Base-by-base conservation (phyloP, 2,329 filamentous ascomycete species). In the Myriosclerotinia duriaeana region DNA sequence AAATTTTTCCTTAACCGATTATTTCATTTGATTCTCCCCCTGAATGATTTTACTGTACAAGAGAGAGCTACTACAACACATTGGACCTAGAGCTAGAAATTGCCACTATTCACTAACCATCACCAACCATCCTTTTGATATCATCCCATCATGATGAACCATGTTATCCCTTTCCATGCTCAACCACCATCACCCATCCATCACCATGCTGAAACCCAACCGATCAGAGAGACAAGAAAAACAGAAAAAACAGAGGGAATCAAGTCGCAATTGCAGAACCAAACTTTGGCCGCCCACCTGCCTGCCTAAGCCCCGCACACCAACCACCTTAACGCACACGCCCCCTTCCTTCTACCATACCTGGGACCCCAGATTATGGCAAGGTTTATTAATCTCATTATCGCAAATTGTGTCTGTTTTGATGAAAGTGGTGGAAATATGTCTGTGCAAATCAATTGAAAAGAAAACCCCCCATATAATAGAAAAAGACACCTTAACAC, bases 401-500 rank as follows among this genome's bases (percentile, higher is more conserved):
- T 71, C 54, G 64, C 68, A 66, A 64, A 65, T 66, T 42, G 68
- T 65, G 52, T 66, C 69, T 70, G 68, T 63, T 69, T 67, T 64
- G 42, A 42, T 63, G 44, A n/a, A 64, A 50, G 54, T 34, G 9
- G 15, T 26, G 53, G 11, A 50, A 58, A 42, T 30, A 30, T 12
- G 20, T 59, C 63, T 65, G 62, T 65, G 63, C 63, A 52, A 53
- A 65, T 34, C 44, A 65, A 65, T 53, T 59, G 63, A 59, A 46
- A 65, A 52, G n/a, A 55, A 44, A n/a, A 30, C 44, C 42, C 44
- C 54, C 44, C 30, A 38, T 65, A 59, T 54, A 56, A 66, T 52
- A 67, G 66, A 66, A 69, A 42, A 52, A 30, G 40, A 64, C 74
- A 73, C 72, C 69, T 54, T 69, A 74, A 75, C 74, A 75, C 74